phyloP scores from a whole-genome alignment of 1,139 yeast genomes.

The Yamadazyma sp. region DNA sequence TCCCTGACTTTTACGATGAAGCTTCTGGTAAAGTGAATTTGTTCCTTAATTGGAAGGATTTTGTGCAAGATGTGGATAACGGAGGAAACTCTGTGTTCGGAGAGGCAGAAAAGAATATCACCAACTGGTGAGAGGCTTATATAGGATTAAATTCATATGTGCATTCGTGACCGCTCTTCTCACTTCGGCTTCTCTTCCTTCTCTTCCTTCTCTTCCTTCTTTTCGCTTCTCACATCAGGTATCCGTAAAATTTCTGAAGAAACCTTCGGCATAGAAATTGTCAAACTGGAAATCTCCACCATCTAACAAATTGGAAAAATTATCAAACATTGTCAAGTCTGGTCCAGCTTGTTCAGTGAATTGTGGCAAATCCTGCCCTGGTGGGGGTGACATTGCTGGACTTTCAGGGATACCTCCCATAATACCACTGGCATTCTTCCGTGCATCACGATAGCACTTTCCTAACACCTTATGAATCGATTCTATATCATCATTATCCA shows the following conservation, averaged over 20 bases:
- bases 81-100: constrained; percentile 83
- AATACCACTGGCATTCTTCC: not conserved
- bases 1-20: constrained; percentile 56
- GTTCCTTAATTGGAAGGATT: constrained; percentile 53
- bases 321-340: not conserved
- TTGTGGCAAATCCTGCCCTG: no score
- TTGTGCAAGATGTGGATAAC: constrained; percentile 37
- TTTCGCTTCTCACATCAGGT: no score
- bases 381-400: not conserved
- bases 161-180: no score
- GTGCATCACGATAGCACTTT: not conserved
- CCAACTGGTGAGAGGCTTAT: constrained; percentile 63
- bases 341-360: not conserved
- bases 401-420: not conserved
- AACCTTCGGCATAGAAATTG: constrained; percentile 2
- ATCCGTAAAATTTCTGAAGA: constrained; percentile 2
- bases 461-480: not conserved
- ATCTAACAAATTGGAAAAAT: not conserved
- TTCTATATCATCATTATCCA: not conserved
- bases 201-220: no score
- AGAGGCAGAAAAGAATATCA: constrained; percentile 84
- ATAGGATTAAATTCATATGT: no score
- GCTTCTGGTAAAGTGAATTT: constrained; percentile 47
- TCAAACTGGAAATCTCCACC: constrained; percentile 1
- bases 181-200: no score